Base-by-base conservation (phyloP, 2,329 filamentous ascomycete genomes). In the Apiospora malaysiana region DNA sequence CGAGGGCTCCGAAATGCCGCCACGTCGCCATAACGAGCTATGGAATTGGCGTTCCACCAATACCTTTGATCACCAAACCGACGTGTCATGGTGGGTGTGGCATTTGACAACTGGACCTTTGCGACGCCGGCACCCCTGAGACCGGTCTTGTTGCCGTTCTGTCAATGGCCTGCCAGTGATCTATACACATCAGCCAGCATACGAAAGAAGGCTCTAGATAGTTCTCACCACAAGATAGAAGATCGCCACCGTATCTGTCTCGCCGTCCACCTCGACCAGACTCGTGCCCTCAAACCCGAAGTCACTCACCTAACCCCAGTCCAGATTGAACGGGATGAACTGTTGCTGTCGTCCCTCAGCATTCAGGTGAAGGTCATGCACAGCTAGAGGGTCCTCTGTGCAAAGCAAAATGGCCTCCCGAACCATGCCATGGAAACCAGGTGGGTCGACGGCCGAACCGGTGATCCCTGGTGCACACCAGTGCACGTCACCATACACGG, bases 351-450 rank as follows among this genome's bases (percentile, higher is more conserved):
- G 76, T 18, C 46, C 66, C 65, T 82, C 80, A 0, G 74, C 67
- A 21, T 82, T 81, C 0, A 83, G 70, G 70, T 82, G 77, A 43
- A 83, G 68, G 63, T 83, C 81, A 7, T 80, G 73, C 1, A 83
- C 80, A 0, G 79, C 71, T 2, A 83, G 75, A 2, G 82, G 79
- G 69, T 82, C 75, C 23, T 80, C 75, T 0, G 80, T 82, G 70
- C 79, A 71, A 1, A 74, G 75, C 1, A 81, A 82, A 6, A 83
- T 71, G 4, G 81, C 76, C 70, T 83, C 79, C 9, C 82, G 76
- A 1, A 83, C 82, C 79, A 83, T 81, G 27, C 81, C 82, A 37
- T 83, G 79, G 59, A 84, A 83, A 0, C 81, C 80, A 0, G 76
- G 72, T 2, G 74, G 72, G 37, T 82, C 78, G 5, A 75, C 40